A percentile compares a stretch with the other conserved stretches of the same genome.
Conservation (phyloP, 2,329 filamentous ascomycete species). For the Ophiostoma triangulosporum region DNA sequence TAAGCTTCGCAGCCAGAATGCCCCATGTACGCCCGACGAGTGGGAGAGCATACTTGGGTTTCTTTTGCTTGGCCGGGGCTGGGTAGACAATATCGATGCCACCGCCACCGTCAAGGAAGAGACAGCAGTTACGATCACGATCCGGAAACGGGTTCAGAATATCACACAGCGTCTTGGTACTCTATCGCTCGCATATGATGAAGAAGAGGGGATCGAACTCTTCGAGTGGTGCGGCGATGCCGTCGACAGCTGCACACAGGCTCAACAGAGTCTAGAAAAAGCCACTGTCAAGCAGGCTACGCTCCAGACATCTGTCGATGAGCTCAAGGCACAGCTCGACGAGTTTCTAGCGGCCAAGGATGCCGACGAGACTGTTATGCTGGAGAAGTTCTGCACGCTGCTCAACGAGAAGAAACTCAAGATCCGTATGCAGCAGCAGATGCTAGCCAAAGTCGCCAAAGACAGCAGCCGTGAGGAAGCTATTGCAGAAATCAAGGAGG, state of each 20-base stretch:
- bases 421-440: conserved; percentile 57
- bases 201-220: conserved; percentile 46
- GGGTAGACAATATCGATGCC: conserved; percentile 41
- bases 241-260: conserved; percentile 32
- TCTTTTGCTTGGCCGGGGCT: conserved; percentile 37
- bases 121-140: conserved; percentile 42
- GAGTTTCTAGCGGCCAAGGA: conserved; percentile 54
- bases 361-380: conserved; percentile 49
- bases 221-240: conserved; percentile 58
- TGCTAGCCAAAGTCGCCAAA: conserved; percentile 27
- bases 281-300: conserved; percentile 28
- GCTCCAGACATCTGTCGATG: conserved; percentile 42
- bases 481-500: conserved; percentile 17
- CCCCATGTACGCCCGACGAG: conserved; percentile 44
- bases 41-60: conserved; percentile 50
- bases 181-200: conserved; percentile 41
- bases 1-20: conserved; percentile 39
- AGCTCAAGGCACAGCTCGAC: conserved; percentile 49
- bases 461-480: not conserved
- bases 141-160: conserved; percentile 52
- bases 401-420: conserved; percentile 72
- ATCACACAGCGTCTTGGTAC: conserved; percentile 64
- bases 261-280: conserved; percentile 29
- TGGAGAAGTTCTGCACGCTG: conserved; percentile 56
- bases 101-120: conserved; percentile 44